A percentile compares a stretch with the other conserved stretches of the same genome.
Evolutionary conservation across 768 basidiomycete genomes (phyloP).

Genomic region (Rickenella mellea): DNA sequence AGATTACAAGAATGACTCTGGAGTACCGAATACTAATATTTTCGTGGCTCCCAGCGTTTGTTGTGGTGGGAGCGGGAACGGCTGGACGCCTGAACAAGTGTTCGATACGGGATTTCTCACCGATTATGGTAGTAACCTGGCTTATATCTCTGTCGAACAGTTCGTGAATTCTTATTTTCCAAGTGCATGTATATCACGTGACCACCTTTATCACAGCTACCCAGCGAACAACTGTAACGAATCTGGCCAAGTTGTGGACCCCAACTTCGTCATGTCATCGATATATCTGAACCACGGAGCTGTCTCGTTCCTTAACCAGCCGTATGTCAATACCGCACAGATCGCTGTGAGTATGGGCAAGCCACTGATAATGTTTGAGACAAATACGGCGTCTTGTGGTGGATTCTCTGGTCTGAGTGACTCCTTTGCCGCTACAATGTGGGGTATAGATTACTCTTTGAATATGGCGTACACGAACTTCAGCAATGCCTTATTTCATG

Average conservation of each 20-base stretch:
- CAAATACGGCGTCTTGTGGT: constrained; percentile 43
- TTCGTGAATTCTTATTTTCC: constrained; percentile 15
- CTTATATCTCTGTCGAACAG: constrained; percentile 47
- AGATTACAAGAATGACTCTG: constrained; percentile 32
- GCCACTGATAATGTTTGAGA: constrained; percentile 49
- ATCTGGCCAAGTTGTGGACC: constrained; percentile 28
- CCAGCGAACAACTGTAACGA: constrained; percentile 55
- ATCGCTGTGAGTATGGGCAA: constrained; percentile 27
- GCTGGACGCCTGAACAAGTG: constrained; percentile 42
- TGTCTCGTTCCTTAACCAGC: constrained; percentile 35
- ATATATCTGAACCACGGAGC: constrained; percentile 52
- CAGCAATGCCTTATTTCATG: constrained; percentile 33
- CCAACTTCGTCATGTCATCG: constrained; percentile 36
- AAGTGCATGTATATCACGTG: too few relatives aligned
- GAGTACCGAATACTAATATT: constrained; percentile 30
- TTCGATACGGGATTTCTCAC: constrained; percentile 44
- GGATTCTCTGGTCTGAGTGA: constrained; percentile 47
- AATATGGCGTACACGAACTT: constrained; percentile 42
- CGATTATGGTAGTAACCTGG: constrained; percentile 30
- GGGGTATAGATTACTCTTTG: constrained; percentile 44
- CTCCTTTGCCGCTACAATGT: constrained; percentile 43
- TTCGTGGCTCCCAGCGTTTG: constrained; percentile 53
- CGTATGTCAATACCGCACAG: constrained; percentile 41
- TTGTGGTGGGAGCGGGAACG: constrained; percentile 30
- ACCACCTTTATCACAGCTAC: constrained; percentile 31